Percentiles rank a stretch among this genome's conserved stretches.
phyloP scores from a whole-genome alignment of 1,139 yeast species.

The Diutina sp. region DNA sequence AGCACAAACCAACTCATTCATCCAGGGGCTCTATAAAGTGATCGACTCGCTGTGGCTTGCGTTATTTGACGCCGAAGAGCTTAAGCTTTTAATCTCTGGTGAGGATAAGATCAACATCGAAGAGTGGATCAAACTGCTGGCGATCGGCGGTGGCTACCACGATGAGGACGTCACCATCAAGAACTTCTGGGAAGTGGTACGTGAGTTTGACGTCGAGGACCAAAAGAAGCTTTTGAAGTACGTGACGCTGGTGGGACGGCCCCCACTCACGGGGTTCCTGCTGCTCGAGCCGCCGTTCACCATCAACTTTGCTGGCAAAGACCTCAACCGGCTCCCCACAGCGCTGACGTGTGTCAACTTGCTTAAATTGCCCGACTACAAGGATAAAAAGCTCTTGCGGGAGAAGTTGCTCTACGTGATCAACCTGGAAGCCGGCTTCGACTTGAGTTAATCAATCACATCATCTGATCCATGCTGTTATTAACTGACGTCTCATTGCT shows the following conservation, averaged over 20 bases:
- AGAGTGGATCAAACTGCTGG: constrained; percentile 54
- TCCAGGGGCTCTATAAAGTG: constrained; percentile 58
- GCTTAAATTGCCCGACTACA: constrained; percentile 74
- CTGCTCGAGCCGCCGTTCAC: constrained; percentile 71
- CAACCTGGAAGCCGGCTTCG: constrained; percentile 76
- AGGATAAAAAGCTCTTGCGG: constrained; percentile 41
- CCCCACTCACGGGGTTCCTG: constrained; percentile 80
- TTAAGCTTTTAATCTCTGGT: constrained; percentile 80
- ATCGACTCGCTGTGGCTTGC: constrained; percentile 66
- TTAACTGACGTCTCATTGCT: not conserved
- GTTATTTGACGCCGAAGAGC: constrained; percentile 74
- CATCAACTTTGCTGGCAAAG: constrained; percentile 57
- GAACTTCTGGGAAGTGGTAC: constrained; percentile 66
- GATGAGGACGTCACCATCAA: constrained; percentile 43
- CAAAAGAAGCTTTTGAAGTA: constrained; percentile 58
- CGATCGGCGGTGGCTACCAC: constrained; percentile 48
- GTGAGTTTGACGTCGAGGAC: constrained; percentile 52
- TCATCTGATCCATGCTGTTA: no score
- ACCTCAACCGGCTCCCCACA: constrained; percentile 55
- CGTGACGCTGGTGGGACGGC: constrained; percentile 84
- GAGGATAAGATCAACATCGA: constrained; percentile 48
- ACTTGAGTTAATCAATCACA: constrained; percentile 20
- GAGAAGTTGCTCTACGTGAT: constrained; percentile 67
- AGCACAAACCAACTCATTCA: constrained; percentile 49
- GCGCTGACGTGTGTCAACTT: constrained; percentile 90